Conservation (phyloP, 2,329 filamentous ascomycete genomes). For the Neofusicoccum laricinum region DNA sequence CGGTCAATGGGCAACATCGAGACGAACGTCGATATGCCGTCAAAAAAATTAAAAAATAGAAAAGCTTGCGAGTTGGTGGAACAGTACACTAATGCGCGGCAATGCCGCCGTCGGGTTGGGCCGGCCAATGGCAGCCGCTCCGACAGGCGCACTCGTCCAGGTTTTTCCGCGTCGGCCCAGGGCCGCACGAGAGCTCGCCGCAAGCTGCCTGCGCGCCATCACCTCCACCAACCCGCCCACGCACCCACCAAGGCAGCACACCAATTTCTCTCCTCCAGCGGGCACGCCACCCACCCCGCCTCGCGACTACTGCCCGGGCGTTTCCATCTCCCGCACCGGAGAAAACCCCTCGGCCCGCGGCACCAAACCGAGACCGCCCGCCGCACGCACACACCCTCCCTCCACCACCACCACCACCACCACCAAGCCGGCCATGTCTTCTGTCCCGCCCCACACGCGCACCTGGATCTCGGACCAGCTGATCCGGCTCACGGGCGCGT, state of each 20-base stretch:
- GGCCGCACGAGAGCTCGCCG: not conserved
- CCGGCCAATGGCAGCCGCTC: too few relatives aligned
- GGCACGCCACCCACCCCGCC: too few relatives aligned
- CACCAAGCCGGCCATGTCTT: not conserved
- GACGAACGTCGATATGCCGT: too few relatives aligned
- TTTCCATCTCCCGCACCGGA: too few relatives aligned
- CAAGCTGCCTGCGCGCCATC: not conserved
- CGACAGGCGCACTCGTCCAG: too few relatives aligned
- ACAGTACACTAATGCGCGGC: not conserved
- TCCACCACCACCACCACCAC: not conserved
- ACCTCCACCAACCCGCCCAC: not conserved
- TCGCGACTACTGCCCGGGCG: too few relatives aligned
- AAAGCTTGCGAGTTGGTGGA: too few relatives aligned
- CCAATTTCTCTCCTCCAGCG: too few relatives aligned
- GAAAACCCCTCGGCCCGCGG: too few relatives aligned
- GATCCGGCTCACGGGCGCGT: conserved; percentile 53
- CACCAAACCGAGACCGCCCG: not conserved
- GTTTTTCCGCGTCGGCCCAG: not conserved
- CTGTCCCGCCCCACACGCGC: not conserved
- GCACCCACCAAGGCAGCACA: not conserved
- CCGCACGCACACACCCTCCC: not conserved
- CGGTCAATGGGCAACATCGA: too few relatives aligned
- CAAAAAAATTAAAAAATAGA: too few relatives aligned
- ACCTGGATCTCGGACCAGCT: conserved; percentile 48
- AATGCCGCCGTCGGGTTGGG: not conserved